Evolutionary conservation across 306 rosid genomes (phyloP).

Genomic region (Morella rubra): DNA sequence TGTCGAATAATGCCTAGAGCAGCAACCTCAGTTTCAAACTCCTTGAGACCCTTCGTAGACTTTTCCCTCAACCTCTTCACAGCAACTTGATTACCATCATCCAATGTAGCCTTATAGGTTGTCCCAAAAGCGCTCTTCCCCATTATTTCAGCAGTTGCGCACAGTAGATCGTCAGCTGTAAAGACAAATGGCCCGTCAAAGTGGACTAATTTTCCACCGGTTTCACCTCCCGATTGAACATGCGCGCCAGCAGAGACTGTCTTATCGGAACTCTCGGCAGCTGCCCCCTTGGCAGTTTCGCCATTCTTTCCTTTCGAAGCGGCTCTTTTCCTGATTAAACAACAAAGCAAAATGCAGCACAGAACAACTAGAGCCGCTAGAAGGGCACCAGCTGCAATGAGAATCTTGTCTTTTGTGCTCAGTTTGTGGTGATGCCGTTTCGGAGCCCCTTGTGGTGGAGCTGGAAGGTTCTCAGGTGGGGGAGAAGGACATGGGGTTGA

Average conservation of each 20-base stretch:
- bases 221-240: conserved; percentile 66
- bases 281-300: conserved; percentile 38
- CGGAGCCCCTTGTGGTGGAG: conserved; percentile 46
- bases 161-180: conserved; percentile 83
- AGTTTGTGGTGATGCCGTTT: conserved; percentile 46
- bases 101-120: conserved; percentile 83
- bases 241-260: conserved; percentile 43
- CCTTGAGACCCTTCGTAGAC: conserved; percentile 77
- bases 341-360: conserved; percentile 67
- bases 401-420: conserved; percentile 78
- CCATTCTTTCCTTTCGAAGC: conserved; percentile 51
- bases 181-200: conserved; percentile 90
- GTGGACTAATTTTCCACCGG: conserved; percentile 75
- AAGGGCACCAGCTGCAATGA: conserved; percentile 76
- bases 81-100: conserved; percentile 81
- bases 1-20: conserved; percentile 76
- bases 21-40: conserved; percentile 79
- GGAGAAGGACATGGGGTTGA: conserved; percentile 63
- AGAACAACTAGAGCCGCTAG: conserved; percentile 61
- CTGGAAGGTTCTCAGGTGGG: conserved; percentile 47
- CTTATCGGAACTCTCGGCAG: conserved; percentile 46
- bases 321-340: conserved; percentile 64
- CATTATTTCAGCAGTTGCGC: conserved; percentile 94
- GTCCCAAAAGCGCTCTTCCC: conserved; percentile 90
- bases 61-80: conserved; percentile 92